A percentile compares a stretch with the other conserved stretches of the same genome.
phyloP scores from a whole-genome alignment of 495 filamentous ascomycete species.

The Podospora pseudoanserina region DNA sequence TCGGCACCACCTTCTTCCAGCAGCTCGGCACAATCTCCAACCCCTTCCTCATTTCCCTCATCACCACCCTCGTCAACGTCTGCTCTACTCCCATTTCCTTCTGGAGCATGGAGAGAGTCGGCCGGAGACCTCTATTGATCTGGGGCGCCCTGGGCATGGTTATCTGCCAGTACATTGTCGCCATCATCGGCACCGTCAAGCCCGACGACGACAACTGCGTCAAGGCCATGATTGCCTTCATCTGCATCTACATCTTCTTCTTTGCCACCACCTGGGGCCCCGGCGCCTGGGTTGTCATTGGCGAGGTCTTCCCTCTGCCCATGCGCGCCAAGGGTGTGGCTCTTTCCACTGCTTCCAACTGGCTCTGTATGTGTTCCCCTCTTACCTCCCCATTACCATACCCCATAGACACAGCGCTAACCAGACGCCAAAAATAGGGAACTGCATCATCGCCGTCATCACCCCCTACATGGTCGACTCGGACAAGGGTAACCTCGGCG shows the following conservation, averaged over 20 bases:
- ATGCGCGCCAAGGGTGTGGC: constrained; percentile 78
- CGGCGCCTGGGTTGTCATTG: constrained; percentile 75
- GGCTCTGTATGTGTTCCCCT: constrained; percentile 33
- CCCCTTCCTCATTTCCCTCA: constrained; percentile 73
- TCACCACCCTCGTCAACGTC: constrained; percentile 83
- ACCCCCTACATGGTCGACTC: constrained; percentile 73
- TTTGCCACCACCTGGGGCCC: constrained; percentile 80
- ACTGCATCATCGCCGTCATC: constrained; percentile 68
- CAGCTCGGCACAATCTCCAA: constrained; percentile 65
- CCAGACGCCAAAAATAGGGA: constrained; percentile 36
- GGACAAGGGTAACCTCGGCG: constrained; percentile 64
- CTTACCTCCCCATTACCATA: background rate
- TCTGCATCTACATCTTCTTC: constrained; percentile 81
- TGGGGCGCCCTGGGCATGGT: constrained; percentile 75
- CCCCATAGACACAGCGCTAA: background rate
- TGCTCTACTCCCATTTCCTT: constrained; percentile 74
- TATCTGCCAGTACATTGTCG: constrained; percentile 79
- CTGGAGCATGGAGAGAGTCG: constrained; percentile 73
- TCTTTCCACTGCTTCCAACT: constrained; percentile 78
- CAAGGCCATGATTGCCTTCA: constrained; percentile 65
- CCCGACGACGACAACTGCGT: constrained; percentile 54
- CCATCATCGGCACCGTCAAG: constrained; percentile 60
- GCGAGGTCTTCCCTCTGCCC: constrained; percentile 79
- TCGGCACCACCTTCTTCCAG: constrained; percentile 74
- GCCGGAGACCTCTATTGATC: constrained; percentile 73